Base-by-base conservation (phyloP, 176 grass and related monocot species). In the Leersia perrieri region DNA sequence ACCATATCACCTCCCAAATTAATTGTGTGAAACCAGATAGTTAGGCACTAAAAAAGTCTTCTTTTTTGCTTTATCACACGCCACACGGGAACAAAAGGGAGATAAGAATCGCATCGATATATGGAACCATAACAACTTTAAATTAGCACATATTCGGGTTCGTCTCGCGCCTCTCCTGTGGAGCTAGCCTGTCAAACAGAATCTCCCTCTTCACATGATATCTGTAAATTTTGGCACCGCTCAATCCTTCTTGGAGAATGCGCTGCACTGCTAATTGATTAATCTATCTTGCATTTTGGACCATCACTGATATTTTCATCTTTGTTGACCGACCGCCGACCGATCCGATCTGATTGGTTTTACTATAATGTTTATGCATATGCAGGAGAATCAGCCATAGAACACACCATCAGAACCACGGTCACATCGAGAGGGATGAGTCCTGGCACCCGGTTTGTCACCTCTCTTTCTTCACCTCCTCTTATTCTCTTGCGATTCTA, bases 311-410 rank as follows among this genome's bases (percentile, higher is more conserved):
- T 66, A 15, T 44, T 44, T 13, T 51, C 22, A 66, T 67, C 34
- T 51, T 18, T n/a, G n/a, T n/a, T n/a, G n/a, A n/a, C n/a, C n/a
- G n/a, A n/a, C n/a, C n/a, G 5, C 11, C 2, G 47, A 53, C 47
- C 18, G 22, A 20, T 26, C 23, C 14, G 6, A 36, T 47, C 12
- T 75, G 57, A 75, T 44, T 73, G 38, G n/a, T 23, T 9, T 13
- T 63, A 22, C 27, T 66, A 1, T 8, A 11, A n/a, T n/a, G n/a
- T n/a, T n/a, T 63, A 20, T 79, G 63, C 26, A 15, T 39, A 22
- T 73, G 85, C 85, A 97, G 94, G 95, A 94, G 92, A 69, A 98
- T 98, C 25, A 98, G 95, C 83, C 95, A 98, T 73, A 98, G 92
- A 31, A 98, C 88, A 3, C 95, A 98, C 85, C 95, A 98, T 76